Conservation (phyloP, 2,329 filamentous ascomycete species). For the Pseudocercospora crystallina region DNA sequence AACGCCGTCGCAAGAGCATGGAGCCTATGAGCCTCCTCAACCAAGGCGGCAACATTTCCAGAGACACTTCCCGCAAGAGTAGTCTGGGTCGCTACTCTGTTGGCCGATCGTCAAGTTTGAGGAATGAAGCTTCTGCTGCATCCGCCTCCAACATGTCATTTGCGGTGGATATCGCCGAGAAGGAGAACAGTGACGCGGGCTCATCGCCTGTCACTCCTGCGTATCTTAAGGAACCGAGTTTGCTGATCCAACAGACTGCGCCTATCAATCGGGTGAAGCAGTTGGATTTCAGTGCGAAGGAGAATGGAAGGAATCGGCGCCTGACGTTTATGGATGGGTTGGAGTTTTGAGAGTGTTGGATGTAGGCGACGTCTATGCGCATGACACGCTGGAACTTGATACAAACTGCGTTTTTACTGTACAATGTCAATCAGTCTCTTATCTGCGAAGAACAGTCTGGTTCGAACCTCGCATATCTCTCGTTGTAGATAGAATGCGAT, state of each 20-base stretch:
- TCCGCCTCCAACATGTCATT: conserved; percentile 16
- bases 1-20: conserved; percentile 38
- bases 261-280: conserved; percentile 35
- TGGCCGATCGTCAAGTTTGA: conserved; percentile 20
- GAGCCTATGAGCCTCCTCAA: conserved; percentile 35
- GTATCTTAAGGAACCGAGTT: conserved; percentile 30
- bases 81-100: conserved; percentile 30
- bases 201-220: conserved; percentile 33
- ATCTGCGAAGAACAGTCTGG: no score
- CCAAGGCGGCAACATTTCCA: conserved; percentile 35
- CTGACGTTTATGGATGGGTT: conserved; percentile 30
- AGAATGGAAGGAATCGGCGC: conserved; percentile 28
- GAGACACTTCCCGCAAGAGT: conserved; percentile 27
- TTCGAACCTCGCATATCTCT: no score
- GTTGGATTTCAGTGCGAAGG: conserved; percentile 29
- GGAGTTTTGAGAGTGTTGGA: conserved; percentile 7
- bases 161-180: conserved; percentile 15
- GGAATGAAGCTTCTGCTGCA: conserved; percentile 13
- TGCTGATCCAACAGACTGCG: conserved; percentile 36
- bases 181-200: conserved; percentile 28
- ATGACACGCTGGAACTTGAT: no score
- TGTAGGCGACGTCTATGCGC: background rate
- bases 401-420: no score
- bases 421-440: no score
- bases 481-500: no score